Evolutionary conservation across 805 yeast genomes (phyloP), one percentile per base, ranked within the genome.

Genomic region (Teunomyces stri): DNA sequence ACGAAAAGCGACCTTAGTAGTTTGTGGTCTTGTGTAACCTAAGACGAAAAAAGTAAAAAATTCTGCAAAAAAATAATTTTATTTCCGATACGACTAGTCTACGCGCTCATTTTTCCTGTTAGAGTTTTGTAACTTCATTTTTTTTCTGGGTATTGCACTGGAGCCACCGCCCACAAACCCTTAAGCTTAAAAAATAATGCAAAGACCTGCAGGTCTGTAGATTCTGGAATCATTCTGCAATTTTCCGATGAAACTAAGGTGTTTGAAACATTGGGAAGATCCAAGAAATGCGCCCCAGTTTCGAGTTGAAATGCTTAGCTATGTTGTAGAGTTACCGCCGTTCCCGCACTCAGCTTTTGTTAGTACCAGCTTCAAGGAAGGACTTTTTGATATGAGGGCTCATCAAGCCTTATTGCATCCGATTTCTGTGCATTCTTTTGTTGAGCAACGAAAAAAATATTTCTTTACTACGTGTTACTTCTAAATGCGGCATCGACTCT

Each of bases 161-260:
- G 13, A 6, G 38, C 27, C 22, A 11, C 38, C 22, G 22, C 38
- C 27, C 38, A 5, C 22, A 36, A 36, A 36, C 25, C 18, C 25
- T 34, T 34, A 16, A 13, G 16, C 12, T 28, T 22, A 22, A 37
- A 37, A 37, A 37, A 37, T 37, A 37, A 20, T 22, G 39, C 39
- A 13, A 12, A 22, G 16, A 20, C 39, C 10, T 20, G 28, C 38
- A 43, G n/a, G 21, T 12, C 12, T 15, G 6, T 12, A 37, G 46
- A 44, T 44, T 44, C 47, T 44, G 43, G 47, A 44, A 44, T 38
- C 42, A 16, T 38, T 13, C 33, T 9, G 20, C 12, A 9, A 36
- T 36, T 16, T 20, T 6, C 16, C 6, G 16, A 20, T 16, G 22
- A 36, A 36, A 18, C 22, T 16, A 9, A 9, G 7, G 34, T 6